Percentiles rank a stretch among this genome's conserved stretches.
These are phyloP conservation scores for Pleomassaria siparia DNA, from an alignment of 2,329 filamentous ascomycete genomes.

Conservation along the genomic window DNA sequence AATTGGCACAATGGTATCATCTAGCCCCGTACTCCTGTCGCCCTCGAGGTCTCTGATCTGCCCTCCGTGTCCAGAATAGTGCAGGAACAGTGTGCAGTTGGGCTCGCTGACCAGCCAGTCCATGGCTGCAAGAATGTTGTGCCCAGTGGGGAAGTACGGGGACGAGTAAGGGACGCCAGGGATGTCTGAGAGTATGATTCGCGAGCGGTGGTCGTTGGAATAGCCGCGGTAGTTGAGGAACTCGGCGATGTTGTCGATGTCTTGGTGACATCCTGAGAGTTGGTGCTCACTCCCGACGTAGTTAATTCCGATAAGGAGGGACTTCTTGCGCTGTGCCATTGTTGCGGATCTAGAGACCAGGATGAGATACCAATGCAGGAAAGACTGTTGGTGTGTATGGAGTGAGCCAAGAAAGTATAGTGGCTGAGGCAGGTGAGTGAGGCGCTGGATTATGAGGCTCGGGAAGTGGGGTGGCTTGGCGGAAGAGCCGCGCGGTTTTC, in stretches of 20 bases:
- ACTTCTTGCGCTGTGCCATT: slow-evolving; percentile 42
- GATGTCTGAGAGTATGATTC: slow-evolving; percentile 50
- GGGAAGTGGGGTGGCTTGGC: neutral
- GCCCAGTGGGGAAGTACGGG: slow-evolving; percentile 43
- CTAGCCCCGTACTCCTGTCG: slow-evolving; percentile 35
- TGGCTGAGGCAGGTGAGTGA: neutral
- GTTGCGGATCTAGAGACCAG: neutral
- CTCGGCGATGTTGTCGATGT: slow-evolving; percentile 52
- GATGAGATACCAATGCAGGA: neutral
- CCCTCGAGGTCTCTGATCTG: slow-evolving; percentile 53
- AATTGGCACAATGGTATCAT: slow-evolving; percentile 58
- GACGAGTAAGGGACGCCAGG: slow-evolving; percentile 29
- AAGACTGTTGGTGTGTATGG: neutral
- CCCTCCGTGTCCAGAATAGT: slow-evolving; percentile 62
- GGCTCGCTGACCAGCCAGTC: slow-evolving; percentile 60
- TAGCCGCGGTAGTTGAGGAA: slow-evolving; percentile 51
- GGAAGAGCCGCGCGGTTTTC: neutral
- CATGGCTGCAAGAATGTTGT: slow-evolving; percentile 56
- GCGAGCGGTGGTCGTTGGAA: slow-evolving; percentile 42
- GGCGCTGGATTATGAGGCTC: neutral
- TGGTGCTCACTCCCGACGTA: slow-evolving; percentile 49
- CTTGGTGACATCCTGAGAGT: slow-evolving; percentile 53
- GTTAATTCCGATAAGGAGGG: slow-evolving; percentile 58
- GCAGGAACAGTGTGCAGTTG: slow-evolving; percentile 56
- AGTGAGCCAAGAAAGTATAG: neutral